Evolutionary conservation across 23 red algal genomes (phyloP), one percentile per base, ranked within the genome.

Genomic region (Gracilaria domingensis): DNA sequence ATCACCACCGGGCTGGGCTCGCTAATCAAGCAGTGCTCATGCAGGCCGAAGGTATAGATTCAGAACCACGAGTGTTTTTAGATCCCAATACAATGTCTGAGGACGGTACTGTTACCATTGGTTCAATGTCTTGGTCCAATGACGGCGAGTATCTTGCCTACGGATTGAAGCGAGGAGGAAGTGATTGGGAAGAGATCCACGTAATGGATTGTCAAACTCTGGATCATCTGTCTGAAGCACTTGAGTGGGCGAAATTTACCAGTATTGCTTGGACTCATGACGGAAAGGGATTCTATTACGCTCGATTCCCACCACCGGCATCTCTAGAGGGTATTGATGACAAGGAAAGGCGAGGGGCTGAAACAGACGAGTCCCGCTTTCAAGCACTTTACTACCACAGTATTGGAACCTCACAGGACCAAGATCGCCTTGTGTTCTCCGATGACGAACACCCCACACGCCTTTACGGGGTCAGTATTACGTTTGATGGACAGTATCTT

Each of bases 191-290:
- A 26, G 82, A 88, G 26, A 95, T 95, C 81, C 75, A 35, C 17
- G 38, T 95, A 20, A 86, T 84, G 61, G 51, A 91, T 28, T 85
- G 81, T 44, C 69, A 77, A 33, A 90, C 87, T 45, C 42, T 86
- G 37, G 85, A 78, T 44, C 37, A 58, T 18, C 49, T 87, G 29
- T 36, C 76, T 17, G 92, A 94, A 37, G 21, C 66, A 11, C 84
- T 94, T 70, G 84, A 95, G 44, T 95, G 93, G 93, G 93, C 93
- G 36, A 91, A 91, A 48, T 95, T 91, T 69, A 88, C 82, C 29
- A 85, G 79, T 34, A 73, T 95, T 79, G 93, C 93, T 12, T 95
- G 93, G 93, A 80, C 71, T 36, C 64, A 95, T 62, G 85, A 95
- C 49, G 61, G 55, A 39, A 25, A 66, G 34, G 93, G 93, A 32